Evolutionary conservation across 768 basidiomycete genomes (phyloP), one percentile per base, ranked within the genome.

Genomic region (Cystofilobasidium ferigula): DNA sequence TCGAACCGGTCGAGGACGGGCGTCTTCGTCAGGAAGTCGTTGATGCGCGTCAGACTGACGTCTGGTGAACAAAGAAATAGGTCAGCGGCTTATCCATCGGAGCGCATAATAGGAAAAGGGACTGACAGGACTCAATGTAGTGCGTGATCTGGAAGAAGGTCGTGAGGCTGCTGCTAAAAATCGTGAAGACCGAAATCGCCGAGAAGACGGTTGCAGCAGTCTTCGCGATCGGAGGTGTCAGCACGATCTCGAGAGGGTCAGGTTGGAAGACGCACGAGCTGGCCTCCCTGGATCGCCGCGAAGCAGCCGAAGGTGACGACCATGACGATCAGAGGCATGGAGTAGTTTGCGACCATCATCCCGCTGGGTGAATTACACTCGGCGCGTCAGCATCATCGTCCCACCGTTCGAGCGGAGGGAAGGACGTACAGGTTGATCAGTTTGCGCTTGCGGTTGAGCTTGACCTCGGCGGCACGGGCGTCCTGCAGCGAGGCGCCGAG

Each of bases 281-380:
- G 47, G 2, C 63, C 63, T 7, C 56, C 42, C 43, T 57, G 54
- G n/a, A 63, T 20, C 26, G 51, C 20, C 13, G 56, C 22, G 34
- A 43, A 63, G 43, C 24, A 20, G 18, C 53, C 63, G 18, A 63
- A 57, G 40, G 63, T 57, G 20, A 81, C 79, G 47, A 85, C 71
- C 86, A 87, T 88, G 35, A 82, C 83, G 0, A 82, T 42, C 12
- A 87, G 73, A 0, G 87, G 86, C 51, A 87, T 80, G 72, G 59
- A 26, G 73, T 53, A 82, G 81, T 81, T 81, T 56, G 79, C 58
- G 58, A 75, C 73, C 34, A 71, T 77, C 73, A 79, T 80, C 69
- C 79, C 69, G 20, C n/a, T n/a, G n/a, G n/a, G n/a, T n/a, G n/a
- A n/a, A n/a, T n/a, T n/a, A n/a, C n/a, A n/a, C n/a, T n/a, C n/a